Base-by-base conservation (phyloP, 2,329 filamentous ascomycete genomes). In the Neonectria hederae region DNA sequence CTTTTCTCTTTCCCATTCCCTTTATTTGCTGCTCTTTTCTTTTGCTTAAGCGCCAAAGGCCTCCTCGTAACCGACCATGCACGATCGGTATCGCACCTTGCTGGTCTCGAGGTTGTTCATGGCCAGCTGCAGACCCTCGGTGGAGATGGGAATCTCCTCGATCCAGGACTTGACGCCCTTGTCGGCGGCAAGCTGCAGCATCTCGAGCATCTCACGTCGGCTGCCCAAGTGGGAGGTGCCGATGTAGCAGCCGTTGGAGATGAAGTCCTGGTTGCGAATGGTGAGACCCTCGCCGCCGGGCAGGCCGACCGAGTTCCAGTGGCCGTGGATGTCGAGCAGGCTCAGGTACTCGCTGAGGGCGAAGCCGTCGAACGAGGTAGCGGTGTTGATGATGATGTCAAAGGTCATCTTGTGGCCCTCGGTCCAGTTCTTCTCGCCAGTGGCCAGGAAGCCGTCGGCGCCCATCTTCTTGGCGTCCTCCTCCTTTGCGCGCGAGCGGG, bases 311-410 rank as follows among this genome's bases (percentile, higher is more conserved):
- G 87, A 92, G 77, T 95, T 87, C 88, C 92, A 96, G 75, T 86
- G 87, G 63, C 91, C 92, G 81, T 94, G 92, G 62, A 95, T 89
- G 79, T 95, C 93, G 76, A 97, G 86, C 73, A 94, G 86, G 65
- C 86, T 87, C 74, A 97, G 87, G 82, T 96, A 97, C 68, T 90
- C 85, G 56, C 80, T 79, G 32, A 93, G 81, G 75, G 92, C 87
- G 80, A 93, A 92, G 52, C 83, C 85, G 55, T 89, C 86, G 55
- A 87, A 90, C 38, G 86, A 88, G 74, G 88, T 92, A 71, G 92
- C 90, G 8, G 88, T 90, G 84, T 91, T 92, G 82, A 94, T 78
- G 77, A 94, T 91, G 71, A 94, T 84, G 80, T 94, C 92, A 72
- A 94, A 93, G 1, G 86, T 88, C 82, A 87, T 85, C 74, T 80